Percentiles rank a stretch among this genome's conserved stretches.
Conservation (phyloP, 1,284 basidiomycete genomes). For the Neolentinus lepideus region DNA sequence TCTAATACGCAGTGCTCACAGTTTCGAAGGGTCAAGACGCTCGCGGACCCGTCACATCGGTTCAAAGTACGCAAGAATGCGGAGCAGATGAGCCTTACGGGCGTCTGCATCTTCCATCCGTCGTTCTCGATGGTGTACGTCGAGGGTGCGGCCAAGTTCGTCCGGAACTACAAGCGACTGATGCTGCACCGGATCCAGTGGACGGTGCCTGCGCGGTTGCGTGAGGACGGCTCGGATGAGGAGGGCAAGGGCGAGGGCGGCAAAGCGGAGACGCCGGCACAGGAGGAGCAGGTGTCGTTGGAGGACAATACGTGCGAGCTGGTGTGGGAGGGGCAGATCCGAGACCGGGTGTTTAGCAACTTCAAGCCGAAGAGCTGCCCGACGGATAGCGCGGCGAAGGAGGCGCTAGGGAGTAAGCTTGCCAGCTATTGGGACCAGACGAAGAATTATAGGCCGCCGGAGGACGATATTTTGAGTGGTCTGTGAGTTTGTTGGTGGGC, state of each 20-base stretch:
- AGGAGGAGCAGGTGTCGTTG: slow-evolving; percentile 41
- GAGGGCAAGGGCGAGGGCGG: slow-evolving; percentile 18
- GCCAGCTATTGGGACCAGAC: slow-evolving; percentile 93
- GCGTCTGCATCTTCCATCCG: slow-evolving; percentile 86
- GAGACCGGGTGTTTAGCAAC: slow-evolving; percentile 75
- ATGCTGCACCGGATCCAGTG: slow-evolving; percentile 90
- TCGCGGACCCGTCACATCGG: slow-evolving; percentile 89
- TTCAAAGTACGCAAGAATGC: slow-evolving; percentile 98
- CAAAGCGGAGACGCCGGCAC: slow-evolving; percentile 25
- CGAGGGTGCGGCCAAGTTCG: slow-evolving; percentile 84
- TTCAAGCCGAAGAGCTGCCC: slow-evolving; percentile 86
- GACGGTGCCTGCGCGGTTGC: slow-evolving; percentile 85
- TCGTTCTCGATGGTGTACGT: slow-evolving; percentile 88
- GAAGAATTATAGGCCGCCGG: slow-evolving; percentile 79
- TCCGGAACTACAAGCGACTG: slow-evolving; percentile 85
- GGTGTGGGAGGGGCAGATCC: slow-evolving; percentile 88
- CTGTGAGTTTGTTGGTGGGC: background rate
- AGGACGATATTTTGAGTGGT: slow-evolving; percentile 58
- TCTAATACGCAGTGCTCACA: slow-evolving; percentile 3
- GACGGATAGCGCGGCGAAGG: slow-evolving; percentile 80
- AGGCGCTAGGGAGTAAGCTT: slow-evolving; percentile 76
- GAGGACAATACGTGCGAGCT: slow-evolving; percentile 86
- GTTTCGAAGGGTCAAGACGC: slow-evolving; percentile 65
- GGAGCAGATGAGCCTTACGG: slow-evolving; percentile 83
- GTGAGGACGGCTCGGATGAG: slow-evolving; percentile 56